Evolutionary conservation across 148 eudicot species (phyloP).

Genomic region (Limonium bicolor): DNA sequence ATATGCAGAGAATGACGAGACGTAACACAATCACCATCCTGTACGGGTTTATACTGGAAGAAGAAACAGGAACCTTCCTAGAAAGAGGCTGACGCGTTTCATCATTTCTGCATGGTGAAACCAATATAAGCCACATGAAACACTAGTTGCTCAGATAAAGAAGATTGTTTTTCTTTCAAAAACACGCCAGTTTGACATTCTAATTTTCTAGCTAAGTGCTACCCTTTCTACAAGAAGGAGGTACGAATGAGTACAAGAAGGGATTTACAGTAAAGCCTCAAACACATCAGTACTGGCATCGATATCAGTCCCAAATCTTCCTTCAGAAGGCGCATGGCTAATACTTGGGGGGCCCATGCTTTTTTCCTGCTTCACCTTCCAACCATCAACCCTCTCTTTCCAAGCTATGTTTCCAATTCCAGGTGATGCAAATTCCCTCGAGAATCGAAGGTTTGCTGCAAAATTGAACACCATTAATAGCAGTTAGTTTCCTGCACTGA

Average conservation of each 20-base stretch:
- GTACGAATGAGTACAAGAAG: not conserved
- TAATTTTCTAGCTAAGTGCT: too few relatives aligned
- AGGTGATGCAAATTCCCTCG: constrained; percentile 35
- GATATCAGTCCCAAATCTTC: constrained; percentile 25
- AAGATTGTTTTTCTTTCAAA: too few relatives aligned
- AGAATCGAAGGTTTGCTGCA: constrained; percentile 27
- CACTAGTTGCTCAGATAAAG: not conserved
- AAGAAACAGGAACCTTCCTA: constrained; percentile 55
- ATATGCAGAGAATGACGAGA: constrained; percentile 38
- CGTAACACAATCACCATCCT: constrained; percentile 58
- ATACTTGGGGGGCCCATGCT: constrained; percentile 28
- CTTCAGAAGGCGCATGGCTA: constrained; percentile 39
- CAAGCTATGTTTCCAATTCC: constrained; percentile 36
- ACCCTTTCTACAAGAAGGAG: not conserved
- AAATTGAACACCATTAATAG: not conserved
- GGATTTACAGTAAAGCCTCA: constrained; percentile 26
- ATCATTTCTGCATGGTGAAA: constrained; percentile 31
- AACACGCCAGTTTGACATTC: too few relatives aligned
- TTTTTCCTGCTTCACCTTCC: constrained; percentile 34
- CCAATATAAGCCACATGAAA: not conserved
- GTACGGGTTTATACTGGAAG: constrained; percentile 55
- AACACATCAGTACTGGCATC: constrained; percentile 33
- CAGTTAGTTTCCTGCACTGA: too few relatives aligned
- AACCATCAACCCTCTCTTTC: constrained; percentile 37
- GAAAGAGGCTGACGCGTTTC: constrained; percentile 60